Evolutionary conservation across 768 basidiomycete species (phyloP), one percentile per base, ranked within the genome.

Genomic region (Phanerochaete sordida): DNA sequence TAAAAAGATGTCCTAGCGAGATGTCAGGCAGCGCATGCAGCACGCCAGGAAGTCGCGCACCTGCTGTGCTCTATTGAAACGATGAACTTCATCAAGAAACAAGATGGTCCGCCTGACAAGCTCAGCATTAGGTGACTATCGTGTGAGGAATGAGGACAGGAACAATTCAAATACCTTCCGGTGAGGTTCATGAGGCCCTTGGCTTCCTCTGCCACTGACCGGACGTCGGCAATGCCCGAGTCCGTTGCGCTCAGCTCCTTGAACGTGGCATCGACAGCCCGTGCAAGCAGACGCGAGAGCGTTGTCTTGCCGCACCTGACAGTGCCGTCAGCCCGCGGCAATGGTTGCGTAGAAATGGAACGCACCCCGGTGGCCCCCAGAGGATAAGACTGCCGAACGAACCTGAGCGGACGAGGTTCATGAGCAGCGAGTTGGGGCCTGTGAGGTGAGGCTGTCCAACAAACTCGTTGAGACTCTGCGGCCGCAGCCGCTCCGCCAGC

Each of bases 31-130:
- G 6, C 2, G 23, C 12, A 49, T 30, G 11, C 46, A 30, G n/a
- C 28, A 13, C 15, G 15, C 19, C 13, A 19, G 37, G 21, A 28
- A 9, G 28, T 1, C 23, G 24, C 3, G 48, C 58, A 86, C 87
- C 72, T 91, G 89, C 61, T 88, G 86, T 8, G 82, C 74, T 65
- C 83, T 87, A 68, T 83, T 88, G 68, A 90, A 91, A 0, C 90
- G 84, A 73, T 93, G 92, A 15, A 94, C 85, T 72, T 94, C 92
- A 65, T 95, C 93, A 57, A 93, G 72, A 72, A 93, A 94, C 15
- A 94, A 67, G 27, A 91, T 75, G 0, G 91, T 94, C 63, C 81
- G 80, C 65, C 88, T 91, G 61, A 3, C 35, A n/a, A 31, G 33
- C 26, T 16, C 35, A 19, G 39, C 16, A 56, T 35, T 43, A 66